These are phyloP conservation scores for Mucor lusitanicus DNA, from an alignment of 371 early-diverging fungal genomes.

Conservation along the genomic window DNA sequence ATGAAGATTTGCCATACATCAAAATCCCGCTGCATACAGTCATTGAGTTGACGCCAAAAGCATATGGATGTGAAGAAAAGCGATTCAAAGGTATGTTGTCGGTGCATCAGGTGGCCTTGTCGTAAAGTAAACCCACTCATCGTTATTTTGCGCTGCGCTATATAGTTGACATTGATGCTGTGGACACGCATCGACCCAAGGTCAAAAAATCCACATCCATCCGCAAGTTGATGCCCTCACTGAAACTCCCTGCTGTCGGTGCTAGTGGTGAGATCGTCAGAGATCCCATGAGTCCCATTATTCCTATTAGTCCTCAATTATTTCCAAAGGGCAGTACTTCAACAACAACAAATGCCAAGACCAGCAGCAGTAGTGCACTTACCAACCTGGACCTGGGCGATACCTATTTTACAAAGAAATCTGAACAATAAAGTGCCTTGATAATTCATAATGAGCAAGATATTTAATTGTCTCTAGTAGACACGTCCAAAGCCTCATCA, in stretches of 20 bases:
- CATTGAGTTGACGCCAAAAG: constrained; percentile 94
- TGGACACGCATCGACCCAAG: constrained; percentile 82
- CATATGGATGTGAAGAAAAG: constrained; percentile 94
- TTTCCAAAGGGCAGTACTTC: constrained; percentile 29
- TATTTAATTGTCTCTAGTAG: no score
- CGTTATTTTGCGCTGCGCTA: background rate
- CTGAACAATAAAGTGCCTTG: no score
- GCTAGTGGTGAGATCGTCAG: constrained; percentile 55
- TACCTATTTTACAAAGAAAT: background rate
- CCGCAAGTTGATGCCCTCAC: constrained; percentile 9
- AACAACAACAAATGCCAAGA: background rate
- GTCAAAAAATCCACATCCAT: constrained; percentile 29
- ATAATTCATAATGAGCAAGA: no score
- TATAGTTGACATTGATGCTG: constrained; percentile 81
- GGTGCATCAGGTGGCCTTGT: no score
- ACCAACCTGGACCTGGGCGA: constrained; percentile 13
- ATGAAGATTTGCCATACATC: constrained; percentile 94
- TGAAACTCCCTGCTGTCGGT: constrained; percentile 33
- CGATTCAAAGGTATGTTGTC: constrained; percentile 61
- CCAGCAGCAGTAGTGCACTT: constrained; percentile 2
- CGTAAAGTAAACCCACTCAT: no score
- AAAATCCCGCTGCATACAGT: constrained; percentile 97
- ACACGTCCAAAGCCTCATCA: no score
- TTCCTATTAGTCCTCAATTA: constrained; percentile 48
- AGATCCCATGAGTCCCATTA: constrained; percentile 48